A percentile compares a stretch with the other conserved stretches of the same genome.
Conservation (phyloP, 2,329 filamentous ascomycete genomes). For the Xylaria sp. region DNA sequence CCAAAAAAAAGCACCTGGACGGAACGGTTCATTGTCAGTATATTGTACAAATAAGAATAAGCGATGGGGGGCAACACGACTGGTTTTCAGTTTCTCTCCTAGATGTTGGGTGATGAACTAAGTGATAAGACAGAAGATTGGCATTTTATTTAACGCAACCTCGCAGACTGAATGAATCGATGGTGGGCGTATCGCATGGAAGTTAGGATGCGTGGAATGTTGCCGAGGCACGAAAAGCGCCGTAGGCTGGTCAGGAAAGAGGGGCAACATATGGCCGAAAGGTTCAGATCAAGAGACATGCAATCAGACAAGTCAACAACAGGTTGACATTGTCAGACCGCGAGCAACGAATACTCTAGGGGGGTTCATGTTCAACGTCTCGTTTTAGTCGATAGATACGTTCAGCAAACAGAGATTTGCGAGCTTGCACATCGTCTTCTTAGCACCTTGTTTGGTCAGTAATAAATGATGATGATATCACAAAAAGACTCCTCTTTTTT, state of each 20-base stretch:
- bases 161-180: conserved; percentile 32
- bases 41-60: conserved; percentile 34
- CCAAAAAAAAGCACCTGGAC: conserved; percentile 20
- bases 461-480: conserved; percentile 21
- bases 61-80: conserved; percentile 10
- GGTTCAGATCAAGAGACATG: conserved; percentile 5
- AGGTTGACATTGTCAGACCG: conserved; percentile 10
- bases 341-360: not conserved
- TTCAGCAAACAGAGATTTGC: not conserved
- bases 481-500: not conserved
- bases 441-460: conserved; percentile 9
- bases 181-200: conserved; percentile 22
- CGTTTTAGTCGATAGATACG: conserved; percentile 4
- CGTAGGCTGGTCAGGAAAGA: conserved; percentile 12
- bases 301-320: conserved; percentile 9
- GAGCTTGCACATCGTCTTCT: conserved; percentile 6
- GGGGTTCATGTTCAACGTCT: not conserved
- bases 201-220: not conserved
- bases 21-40: conserved; percentile 17
- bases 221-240: not conserved
- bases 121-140: conserved; percentile 17
- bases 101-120: conserved; percentile 25
- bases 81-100: conserved; percentile 29
- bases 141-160: conserved; percentile 27
- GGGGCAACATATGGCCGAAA: conserved; percentile 6